Evolutionary conservation across 2,329 filamentous ascomycete genomes (phyloP), one percentile per base, ranked within the genome.

Genomic region (Ceratocystis eucalypticola): DNA sequence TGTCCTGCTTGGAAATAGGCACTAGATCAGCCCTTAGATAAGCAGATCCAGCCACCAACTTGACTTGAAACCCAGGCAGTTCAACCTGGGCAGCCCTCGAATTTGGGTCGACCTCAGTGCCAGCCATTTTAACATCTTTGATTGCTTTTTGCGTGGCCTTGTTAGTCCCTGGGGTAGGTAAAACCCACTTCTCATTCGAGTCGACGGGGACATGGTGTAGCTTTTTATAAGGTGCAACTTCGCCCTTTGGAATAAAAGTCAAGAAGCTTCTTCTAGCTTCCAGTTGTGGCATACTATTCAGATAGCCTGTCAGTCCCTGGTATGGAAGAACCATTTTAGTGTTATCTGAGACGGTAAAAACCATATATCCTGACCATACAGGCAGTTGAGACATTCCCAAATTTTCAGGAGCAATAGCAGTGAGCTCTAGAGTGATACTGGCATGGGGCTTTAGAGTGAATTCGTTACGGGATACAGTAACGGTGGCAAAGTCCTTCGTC

Each of bases 331-430:
- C 71, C 20, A 78, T 72, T 17, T 71, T 69, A 10, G 75, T 73
- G 30, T 72, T 73, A 48, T 75, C 76, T 44, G 73, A 75, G 61
- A 73, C 73, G 50, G 75, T 76, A 64, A 80, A 70, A 12, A 75
- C 72, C 61, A 80, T 72, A 71, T 74, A 79, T 25, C 78, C 78
- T n/a, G 75, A 75, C 71, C 79, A 80, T 6, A 79, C 72, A 3
- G 77, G 77, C 25, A 79, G 69, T 3, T 72, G 72, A 0, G 68
- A 69, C 5, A 68, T 68, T 48, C 75, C 70, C 7, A 76, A 69
- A 15, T 71, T 70, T 1, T 62, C 45, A 0, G 74, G 73, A 3
- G 72, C 72, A 12, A 72, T 74, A 6, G 76, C 75, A 4, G 70
- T 71, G 62, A 74, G 70, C 2, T 69, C 71, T 37, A 76, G 70